phyloP scores from a whole-genome alignment of 305 asterid genomes.

The Fraxinus xanthoxyloides region DNA sequence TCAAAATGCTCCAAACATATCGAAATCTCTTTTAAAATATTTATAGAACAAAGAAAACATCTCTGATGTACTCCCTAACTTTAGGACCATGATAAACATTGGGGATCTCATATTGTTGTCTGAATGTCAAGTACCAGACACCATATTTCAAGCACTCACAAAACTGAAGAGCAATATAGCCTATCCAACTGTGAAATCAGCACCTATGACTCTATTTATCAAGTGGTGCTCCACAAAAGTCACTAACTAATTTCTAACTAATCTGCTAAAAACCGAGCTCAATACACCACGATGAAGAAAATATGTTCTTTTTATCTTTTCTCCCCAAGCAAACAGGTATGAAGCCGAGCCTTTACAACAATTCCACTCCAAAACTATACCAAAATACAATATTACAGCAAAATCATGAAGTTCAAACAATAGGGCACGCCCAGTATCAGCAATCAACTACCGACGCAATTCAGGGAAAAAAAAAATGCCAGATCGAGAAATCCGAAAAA shows the following conservation, averaged over 20 bases:
- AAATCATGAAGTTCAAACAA: conserved; percentile 11
- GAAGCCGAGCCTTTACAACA: background rate
- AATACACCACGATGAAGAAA: conserved; percentile 16
- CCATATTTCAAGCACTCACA: background rate
- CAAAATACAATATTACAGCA: too few species aligned
- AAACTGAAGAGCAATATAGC: background rate
- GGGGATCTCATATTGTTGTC: background rate
- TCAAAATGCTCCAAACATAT: background rate
- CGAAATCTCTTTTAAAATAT: background rate
- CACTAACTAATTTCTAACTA: background rate
- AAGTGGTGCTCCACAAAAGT: background rate
- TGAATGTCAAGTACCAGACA: background rate
- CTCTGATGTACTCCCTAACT: background rate
- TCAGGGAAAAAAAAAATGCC: background rate
- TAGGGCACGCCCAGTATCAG: background rate
- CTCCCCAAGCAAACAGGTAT: background rate
- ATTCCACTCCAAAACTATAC: background rate
- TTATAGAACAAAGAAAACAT: background rate
- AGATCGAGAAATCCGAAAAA: background rate
- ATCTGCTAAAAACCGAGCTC: background rate
- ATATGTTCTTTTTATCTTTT: background rate
- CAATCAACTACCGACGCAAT: background rate
- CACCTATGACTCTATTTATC: background rate
- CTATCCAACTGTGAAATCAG: background rate
- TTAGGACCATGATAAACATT: background rate